These are phyloP conservation scores for Verticillium klebahnii DNA, from an alignment of 2,329 filamentous ascomycete genomes.

Conservation along the genomic window DNA sequence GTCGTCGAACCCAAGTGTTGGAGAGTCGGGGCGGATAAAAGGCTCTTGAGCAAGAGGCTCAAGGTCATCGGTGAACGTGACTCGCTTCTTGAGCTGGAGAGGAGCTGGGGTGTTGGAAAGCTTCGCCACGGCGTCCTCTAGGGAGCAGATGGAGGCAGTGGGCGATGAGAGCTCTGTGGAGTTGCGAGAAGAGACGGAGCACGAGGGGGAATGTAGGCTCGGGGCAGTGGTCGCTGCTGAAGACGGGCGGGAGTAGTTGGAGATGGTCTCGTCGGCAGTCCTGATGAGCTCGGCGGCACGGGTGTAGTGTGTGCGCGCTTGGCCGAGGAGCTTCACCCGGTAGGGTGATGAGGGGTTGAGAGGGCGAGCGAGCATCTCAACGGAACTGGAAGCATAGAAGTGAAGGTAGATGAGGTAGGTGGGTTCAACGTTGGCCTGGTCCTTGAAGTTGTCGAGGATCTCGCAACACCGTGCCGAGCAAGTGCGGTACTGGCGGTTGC, in stretches of 20 bases:
- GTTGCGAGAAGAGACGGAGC: slow-evolving; percentile 33
- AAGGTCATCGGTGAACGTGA: slow-evolving; percentile 32
- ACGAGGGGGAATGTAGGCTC: slow-evolving; percentile 40
- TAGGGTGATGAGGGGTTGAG: slow-evolving; percentile 40
- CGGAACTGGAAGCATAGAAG: slow-evolving; percentile 57
- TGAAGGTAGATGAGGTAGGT: slow-evolving; percentile 54
- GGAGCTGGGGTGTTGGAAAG: slow-evolving; percentile 1
- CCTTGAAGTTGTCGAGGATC: slow-evolving; percentile 43
- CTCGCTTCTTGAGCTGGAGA: slow-evolving; percentile 30
- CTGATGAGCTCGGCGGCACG: slow-evolving; percentile 42
- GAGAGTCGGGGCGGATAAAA: slow-evolving; percentile 53
- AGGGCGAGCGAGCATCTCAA: slow-evolving; percentile 50
- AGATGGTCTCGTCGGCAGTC: slow-evolving; percentile 38
- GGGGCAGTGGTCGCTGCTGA: slow-evolving; percentile 22
- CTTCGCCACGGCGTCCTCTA: slow-evolving; percentile 21
- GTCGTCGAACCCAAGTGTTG: slow-evolving; percentile 50
- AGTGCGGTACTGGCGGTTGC: slow-evolving; percentile 44
- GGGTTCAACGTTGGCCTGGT: slow-evolving; percentile 41
- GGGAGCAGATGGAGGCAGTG: slow-evolving; percentile 36
- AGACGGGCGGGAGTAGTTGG: slow-evolving; percentile 23
- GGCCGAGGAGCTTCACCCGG: slow-evolving; percentile 42
- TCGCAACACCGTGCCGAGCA: slow-evolving; percentile 50
- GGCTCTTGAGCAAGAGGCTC: slow-evolving; percentile 34
- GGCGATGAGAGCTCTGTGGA: slow-evolving; percentile 43
- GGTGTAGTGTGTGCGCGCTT: slow-evolving; percentile 48